Base-by-base conservation (phyloP, 768 basidiomycete species). In the Candolleomyces aberdarensis region DNA sequence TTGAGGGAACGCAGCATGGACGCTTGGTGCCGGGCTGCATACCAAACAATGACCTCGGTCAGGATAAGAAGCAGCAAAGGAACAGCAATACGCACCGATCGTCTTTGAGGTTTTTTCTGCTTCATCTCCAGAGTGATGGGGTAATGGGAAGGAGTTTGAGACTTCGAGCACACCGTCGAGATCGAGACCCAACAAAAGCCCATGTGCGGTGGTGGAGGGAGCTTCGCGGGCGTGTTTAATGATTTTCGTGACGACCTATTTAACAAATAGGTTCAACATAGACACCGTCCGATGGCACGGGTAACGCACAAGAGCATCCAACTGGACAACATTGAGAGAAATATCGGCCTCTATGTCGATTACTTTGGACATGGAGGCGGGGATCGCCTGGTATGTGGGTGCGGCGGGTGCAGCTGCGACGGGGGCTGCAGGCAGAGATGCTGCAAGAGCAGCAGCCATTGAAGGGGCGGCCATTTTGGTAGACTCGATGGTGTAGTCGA, bases 321-420 rank as follows among this genome's bases (percentile, higher is more conserved):
- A 75, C 74, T 94, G 91, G 14, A 97, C 91, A 60, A 74, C 78
- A 49, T 83, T 86, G 57, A 96, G 75, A 11, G 91, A 84, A 67
- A 95, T 92, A 65, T 92, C 88, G 48, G 88, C 94, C 77, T 97
- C 95, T 65, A 94, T 90, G 75, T 98, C 96, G 71, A 98, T 88
- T 56, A 88, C 88, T 72, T 92, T 94, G 49, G 94, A 85, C 91
- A 96, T 93, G 63, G 93, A 91, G 5, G 94, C 84, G 17, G 96
- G 96, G 63, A 97, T 92, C 48, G 88, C 88, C 74, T 95, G 93
- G 76, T 92, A 88, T 29, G 81, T 84, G 17, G 89, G 86, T 10
- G 84, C 83, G 61, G 81, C 81, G 15, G 89, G 85, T 14, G 80
- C 77, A 9, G 86, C 83, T 10, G 85, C 80, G 26, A 87, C 74